Base-by-base conservation (phyloP, 306 rosid genomes). In the Cicer chorassanicum region DNA sequence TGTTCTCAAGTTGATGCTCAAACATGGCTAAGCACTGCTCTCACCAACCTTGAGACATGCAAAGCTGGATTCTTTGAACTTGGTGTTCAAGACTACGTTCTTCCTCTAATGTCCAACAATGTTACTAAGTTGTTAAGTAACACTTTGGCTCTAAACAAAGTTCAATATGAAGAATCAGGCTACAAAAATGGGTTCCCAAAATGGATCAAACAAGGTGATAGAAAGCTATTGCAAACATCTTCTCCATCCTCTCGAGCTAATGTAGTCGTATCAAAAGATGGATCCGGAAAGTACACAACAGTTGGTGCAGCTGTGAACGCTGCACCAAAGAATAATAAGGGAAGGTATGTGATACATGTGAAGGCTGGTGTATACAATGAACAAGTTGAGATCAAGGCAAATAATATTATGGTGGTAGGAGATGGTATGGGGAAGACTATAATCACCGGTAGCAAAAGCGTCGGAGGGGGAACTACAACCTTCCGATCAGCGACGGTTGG, bases 401-500 rank as follows among this genome's bases (percentile, higher is more conserved):
- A 82, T 1, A 89, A 89, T 57, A 75, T 91, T 5, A 91, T 89
- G 93, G 75, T 91, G 82, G 41, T 86, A 0, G 96, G 96, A 41
- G 96, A 91, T 75, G 93, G 96, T 8, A 88, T 85, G 2, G 96
- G 96, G 5, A 85, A 79, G 54, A 91, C 93, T 44, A 67, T 91
- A 6, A 74, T 91, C 41, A 91, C 93, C 0, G 93, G 96, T 15
- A 91, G 93, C n/a, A n/a, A n/a, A n/a, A n/a, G n/a, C n/a, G n/a
- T n/a, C n/a, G n/a, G n/a, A n/a, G n/a, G n/a, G 3, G 96, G 93
- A 8, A 53, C 85, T 61, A 91, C 96, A 8, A 91, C 96, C 8
- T 91, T 87, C 73, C 74, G 80, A 11, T 91, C 96, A 10, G 93
- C 96, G n/a, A 91, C 96, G 2, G 89, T 91, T n/a, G 93, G 96